phyloP scores from a whole-genome alignment of 306 rosid species.

The Gillenia trifoliata region DNA sequence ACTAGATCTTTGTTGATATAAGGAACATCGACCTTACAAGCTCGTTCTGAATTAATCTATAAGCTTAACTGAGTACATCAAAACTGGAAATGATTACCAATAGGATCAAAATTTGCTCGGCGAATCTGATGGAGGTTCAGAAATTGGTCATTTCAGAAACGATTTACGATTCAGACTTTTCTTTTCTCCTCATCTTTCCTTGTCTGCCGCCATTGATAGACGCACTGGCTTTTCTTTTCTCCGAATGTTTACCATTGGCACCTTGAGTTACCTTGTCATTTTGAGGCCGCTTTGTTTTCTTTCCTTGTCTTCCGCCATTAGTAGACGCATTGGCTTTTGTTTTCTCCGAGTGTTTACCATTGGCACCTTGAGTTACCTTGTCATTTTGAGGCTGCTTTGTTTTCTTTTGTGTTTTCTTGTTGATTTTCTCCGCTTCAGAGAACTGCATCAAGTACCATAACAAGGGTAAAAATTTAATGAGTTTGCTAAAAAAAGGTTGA shows the following conservation, averaged over 20 bases:
- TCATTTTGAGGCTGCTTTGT: slow-evolving; percentile 26
- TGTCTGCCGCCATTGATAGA: slow-evolving; percentile 6
- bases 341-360: slow-evolving; percentile 22
- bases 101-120: neutral
- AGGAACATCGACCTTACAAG: neutral
- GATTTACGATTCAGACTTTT: slow-evolving; percentile 3
- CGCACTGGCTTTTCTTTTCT: slow-evolving; percentile 13
- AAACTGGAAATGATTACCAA: neutral
- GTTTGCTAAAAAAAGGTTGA: neutral
- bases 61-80: slow-evolving; percentile 5
- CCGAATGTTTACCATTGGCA: slow-evolving; percentile 15
- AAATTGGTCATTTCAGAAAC: neutral
- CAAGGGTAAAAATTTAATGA: neutral
- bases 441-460: slow-evolving; percentile 37
- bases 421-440: slow-evolving; percentile 20
- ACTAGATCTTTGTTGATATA: neutral
- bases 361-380: neutral
- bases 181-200: slow-evolving; percentile 10
- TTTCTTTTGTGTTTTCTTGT: slow-evolving; percentile 18
- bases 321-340: slow-evolving; percentile 1
- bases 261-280: slow-evolving; percentile 13
- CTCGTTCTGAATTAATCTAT: neutral
- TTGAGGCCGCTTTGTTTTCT: slow-evolving; percentile 25
- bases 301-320: slow-evolving; percentile 7
- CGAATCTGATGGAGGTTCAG: slow-evolving; percentile 7